Evolutionary conservation across 116 monocot genomes (phyloP).

Genomic region (Iris pallida): DNA sequence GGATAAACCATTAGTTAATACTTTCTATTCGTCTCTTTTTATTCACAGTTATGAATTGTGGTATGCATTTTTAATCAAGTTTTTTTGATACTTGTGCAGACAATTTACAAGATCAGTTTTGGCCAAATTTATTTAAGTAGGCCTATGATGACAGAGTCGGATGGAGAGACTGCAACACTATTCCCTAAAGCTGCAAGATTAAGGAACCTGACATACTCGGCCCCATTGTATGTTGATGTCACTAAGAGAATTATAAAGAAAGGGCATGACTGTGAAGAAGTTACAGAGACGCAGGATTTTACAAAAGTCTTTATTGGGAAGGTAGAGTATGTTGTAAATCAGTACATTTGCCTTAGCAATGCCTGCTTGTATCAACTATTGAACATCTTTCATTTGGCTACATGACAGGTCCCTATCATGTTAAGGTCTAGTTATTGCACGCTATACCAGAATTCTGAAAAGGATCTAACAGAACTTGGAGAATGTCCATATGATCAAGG

Average conservation of each 20-base stretch:
- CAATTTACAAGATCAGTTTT: conserved; percentile 95
- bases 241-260: conserved; percentile 88
- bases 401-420: conserved; percentile 90
- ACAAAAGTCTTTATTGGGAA: conserved; percentile 98
- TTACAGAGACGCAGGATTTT: conserved; percentile 85
- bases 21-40: neutral
- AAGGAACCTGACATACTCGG: conserved; percentile 90
- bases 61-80: neutral
- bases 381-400: too few relatives aligned
- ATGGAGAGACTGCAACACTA: conserved; percentile 92
- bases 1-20: neutral
- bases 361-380: too few relatives aligned
- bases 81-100: conserved; percentile 32
- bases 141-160: conserved; percentile 98
- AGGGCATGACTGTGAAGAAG: conserved; percentile 95
- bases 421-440: conserved; percentile 92
- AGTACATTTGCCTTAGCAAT: too few relatives aligned
- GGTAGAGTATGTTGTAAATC: conserved; percentile 21
- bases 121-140: conserved; percentile 94
- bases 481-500: conserved; percentile 99
- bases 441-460: conserved; percentile 88
- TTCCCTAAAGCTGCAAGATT: conserved; percentile 92
- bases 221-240: conserved; percentile 91
- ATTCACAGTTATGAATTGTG: neutral
- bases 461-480: conserved; percentile 92